phyloP scores from a whole-genome alignment of 805 yeast species.

The Saturnispora ahearnii region DNA sequence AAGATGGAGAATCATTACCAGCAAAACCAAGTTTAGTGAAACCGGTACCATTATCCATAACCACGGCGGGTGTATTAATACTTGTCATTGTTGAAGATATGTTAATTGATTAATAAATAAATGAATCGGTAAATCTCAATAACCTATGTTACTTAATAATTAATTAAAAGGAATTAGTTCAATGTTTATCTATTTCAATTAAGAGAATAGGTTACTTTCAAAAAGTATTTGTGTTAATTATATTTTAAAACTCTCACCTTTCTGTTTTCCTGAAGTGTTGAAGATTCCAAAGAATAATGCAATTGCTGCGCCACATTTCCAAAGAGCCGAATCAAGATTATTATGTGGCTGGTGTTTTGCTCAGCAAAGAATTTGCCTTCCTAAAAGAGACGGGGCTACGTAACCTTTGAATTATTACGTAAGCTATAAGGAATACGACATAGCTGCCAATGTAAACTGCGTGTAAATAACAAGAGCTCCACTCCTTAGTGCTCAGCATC shows the following conservation, averaged over 20 bases:
- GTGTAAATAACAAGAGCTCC: too few relatives aligned
- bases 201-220: background rate
- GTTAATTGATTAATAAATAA: background rate
- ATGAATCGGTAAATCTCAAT: too few relatives aligned
- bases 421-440: background rate
- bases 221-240: background rate
- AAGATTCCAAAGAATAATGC: too few relatives aligned
- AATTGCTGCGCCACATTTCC: too few relatives aligned
- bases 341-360: background rate
- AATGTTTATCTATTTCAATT: too few relatives aligned
- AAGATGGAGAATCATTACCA: slow-evolving; percentile 96
- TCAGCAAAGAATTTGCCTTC: background rate
- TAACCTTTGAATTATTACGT: background rate
- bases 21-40: slow-evolving; percentile 96
- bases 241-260: background rate
- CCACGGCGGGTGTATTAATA: slow-evolving; percentile 83
- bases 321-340: too few relatives aligned
- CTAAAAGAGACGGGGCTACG: too few relatives aligned
- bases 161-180: too few relatives aligned
- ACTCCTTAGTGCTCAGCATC: too few relatives aligned
- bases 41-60: slow-evolving; percentile 98
- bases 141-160: too few relatives aligned
- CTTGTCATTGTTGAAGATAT: slow-evolving; percentile 37
- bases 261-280: background rate
- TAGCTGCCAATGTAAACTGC: too few relatives aligned